A percentile compares a stretch with the other conserved stretches of the same genome.
Conservation (phyloP, 1,284 basidiomycete genomes). For the Fistulinella cinereoalba region DNA sequence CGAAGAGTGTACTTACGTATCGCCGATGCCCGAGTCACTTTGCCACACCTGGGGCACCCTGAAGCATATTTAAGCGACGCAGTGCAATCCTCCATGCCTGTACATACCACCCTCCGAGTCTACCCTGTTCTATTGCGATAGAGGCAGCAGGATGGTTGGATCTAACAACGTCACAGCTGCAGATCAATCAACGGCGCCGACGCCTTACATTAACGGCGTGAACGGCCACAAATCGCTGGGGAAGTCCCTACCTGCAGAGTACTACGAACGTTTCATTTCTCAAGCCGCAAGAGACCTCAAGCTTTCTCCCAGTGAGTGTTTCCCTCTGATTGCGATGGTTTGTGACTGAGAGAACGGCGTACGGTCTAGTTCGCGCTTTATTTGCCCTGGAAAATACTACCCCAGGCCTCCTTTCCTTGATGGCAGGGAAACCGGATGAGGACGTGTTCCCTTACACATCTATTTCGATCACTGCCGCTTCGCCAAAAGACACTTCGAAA, state of each 20-base stretch:
- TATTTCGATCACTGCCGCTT: slow-evolving; percentile 7
- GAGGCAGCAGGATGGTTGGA: not conserved
- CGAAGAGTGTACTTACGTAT: not conserved
- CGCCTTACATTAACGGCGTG: not conserved
- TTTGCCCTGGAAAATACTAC: slow-evolving; percentile 5
- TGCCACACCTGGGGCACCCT: not conserved
- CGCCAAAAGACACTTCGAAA: not conserved
- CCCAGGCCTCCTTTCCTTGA: slow-evolving; percentile 1
- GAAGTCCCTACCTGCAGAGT: not conserved
- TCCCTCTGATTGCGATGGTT: not conserved
- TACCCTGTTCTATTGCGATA: not conserved
- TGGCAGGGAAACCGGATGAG: slow-evolving; percentile 7
- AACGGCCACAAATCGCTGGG: not conserved
- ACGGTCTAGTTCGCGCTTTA: not conserved
- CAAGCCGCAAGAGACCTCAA: not conserved
- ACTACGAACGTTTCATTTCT: slow-evolving; percentile 2
- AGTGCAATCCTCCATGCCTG: not conserved
- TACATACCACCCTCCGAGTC: not conserved
- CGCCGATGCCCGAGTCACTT: not conserved
- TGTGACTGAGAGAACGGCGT: not conserved
- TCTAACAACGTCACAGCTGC: not conserved
- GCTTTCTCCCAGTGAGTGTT: not conserved
- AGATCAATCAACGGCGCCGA: not conserved
- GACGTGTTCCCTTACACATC: slow-evolving; percentile 3
- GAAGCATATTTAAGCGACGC: not conserved